Percentiles rank a stretch among this genome's conserved stretches.
Evolutionary conservation across 345 rosid genomes (phyloP).

Genomic region (Citrus glauca): DNA sequence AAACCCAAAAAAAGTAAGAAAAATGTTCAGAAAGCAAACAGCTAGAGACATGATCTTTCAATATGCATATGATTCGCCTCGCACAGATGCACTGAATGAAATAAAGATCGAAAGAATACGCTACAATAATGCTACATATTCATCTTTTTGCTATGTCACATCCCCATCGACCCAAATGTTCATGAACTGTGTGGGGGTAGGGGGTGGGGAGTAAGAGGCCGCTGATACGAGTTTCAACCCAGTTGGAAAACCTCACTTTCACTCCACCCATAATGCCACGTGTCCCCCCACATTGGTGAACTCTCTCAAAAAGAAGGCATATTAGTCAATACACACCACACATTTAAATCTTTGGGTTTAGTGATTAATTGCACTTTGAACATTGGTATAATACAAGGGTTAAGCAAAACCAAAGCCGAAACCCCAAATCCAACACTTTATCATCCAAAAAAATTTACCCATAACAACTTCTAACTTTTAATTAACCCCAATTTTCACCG

Average conservation of each 20-base stretch:
- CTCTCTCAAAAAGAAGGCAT: not conserved
- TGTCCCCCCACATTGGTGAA: not conserved
- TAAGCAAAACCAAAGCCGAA: not conserved
- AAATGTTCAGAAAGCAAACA: not conserved
- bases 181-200: not conserved
- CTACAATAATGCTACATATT: not conserved
- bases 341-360: conserved; percentile 8
- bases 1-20: not conserved
- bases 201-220: not conserved
- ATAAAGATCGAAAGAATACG: not conserved
- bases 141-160: not conserved
- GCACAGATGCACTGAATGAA: not conserved
- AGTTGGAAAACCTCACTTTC: not conserved
- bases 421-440: not conserved
- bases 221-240: not conserved
- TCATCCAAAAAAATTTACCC: not conserved
- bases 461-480: not conserved
- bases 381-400: conserved; percentile 11
- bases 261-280: conserved; percentile 11
- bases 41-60: not conserved
- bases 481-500: not conserved
- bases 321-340: conserved; percentile 9
- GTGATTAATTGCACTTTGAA: conserved; percentile 17
- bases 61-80: not conserved
- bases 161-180: conserved; percentile 10